phyloP scores from a whole-genome alignment of 2,329 filamentous ascomycete genomes.

The Colletotrichum kahawae region DNA sequence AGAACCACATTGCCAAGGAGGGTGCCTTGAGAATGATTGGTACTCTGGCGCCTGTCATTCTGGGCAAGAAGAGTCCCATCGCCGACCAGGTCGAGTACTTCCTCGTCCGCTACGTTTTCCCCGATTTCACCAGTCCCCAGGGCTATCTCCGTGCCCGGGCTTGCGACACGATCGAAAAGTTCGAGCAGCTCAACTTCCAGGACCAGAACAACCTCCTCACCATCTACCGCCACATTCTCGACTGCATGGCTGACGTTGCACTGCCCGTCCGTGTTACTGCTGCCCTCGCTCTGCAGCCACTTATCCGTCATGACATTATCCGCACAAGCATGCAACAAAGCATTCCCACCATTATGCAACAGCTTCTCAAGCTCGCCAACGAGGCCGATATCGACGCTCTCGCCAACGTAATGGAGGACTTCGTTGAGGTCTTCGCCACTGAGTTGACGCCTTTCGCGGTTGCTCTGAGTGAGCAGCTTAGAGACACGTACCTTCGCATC shows the following conservation, averaged over 20 bases:
- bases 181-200: slow-evolving; percentile 96
- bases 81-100: slow-evolving; percentile 98
- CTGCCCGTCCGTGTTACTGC: slow-evolving; percentile 94
- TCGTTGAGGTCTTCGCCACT: slow-evolving; percentile 97
- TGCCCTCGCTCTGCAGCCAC: slow-evolving; percentile 88
- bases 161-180: slow-evolving; percentile 97
- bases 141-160: slow-evolving; percentile 93
- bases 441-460: slow-evolving; percentile 97
- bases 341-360: slow-evolving; percentile 99
- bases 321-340: slow-evolving; percentile 95
- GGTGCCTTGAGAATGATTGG: slow-evolving; percentile 97
- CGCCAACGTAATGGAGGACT: slow-evolving; percentile 99
- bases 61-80: slow-evolving; percentile 98
- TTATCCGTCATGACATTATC: slow-evolving; percentile 95
- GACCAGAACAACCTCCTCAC: slow-evolving; percentile 93
- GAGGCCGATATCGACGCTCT: slow-evolving; percentile 97
- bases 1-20: slow-evolving; percentile 95
- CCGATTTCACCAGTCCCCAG: slow-evolving; percentile 91
- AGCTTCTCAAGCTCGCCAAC: slow-evolving; percentile 94
- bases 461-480: slow-evolving; percentile 91
- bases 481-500: slow-evolving; percentile 95
- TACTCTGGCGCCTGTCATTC: slow-evolving; percentile 88
- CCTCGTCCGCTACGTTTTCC: slow-evolving; percentile 97
- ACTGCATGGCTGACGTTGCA: slow-evolving; percentile 94
- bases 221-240: slow-evolving; percentile 95